Conservation (phyloP, 1,284 basidiomycete genomes). For the Sanghuangporus baumii region DNA sequence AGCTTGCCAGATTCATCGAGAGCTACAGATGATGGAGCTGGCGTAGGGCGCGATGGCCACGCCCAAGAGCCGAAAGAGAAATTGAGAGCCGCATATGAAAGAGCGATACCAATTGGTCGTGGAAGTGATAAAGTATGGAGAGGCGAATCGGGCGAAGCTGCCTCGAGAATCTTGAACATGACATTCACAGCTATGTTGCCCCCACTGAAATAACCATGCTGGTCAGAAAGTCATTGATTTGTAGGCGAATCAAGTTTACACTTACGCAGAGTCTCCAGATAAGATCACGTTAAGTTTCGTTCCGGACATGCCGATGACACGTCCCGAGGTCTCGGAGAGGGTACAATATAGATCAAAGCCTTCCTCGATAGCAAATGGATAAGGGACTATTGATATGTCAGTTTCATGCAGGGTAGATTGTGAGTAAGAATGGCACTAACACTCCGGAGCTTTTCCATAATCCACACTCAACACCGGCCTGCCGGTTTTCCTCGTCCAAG, state of each 20-base stretch:
- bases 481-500: conserved; percentile 78
- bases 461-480: conserved; percentile 85
- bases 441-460: conserved; percentile 96
- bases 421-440: conserved; percentile 39
- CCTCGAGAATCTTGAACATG: conserved; percentile 80
- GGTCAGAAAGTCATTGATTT: neutral
- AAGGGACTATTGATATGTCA: conserved; percentile 61
- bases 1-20: conserved; percentile 13
- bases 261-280: conserved; percentile 90
- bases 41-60: conserved; percentile 72
- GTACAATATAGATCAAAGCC: conserved; percentile 86
- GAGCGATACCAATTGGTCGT: conserved; percentile 74
- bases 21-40: conserved; percentile 14
- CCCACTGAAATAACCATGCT: conserved; percentile 46
- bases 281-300: conserved; percentile 70
- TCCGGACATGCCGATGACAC: conserved; percentile 81
- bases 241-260: conserved; percentile 20
- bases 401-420: neutral
- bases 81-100: conserved; percentile 81
- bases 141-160: conserved; percentile 37
- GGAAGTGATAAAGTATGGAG: conserved; percentile 37
- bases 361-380: conserved; percentile 93
- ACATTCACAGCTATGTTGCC: conserved; percentile 81
- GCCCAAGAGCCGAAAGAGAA: conserved; percentile 99
- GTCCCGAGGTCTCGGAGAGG: conserved; percentile 76